Evolutionary conservation across 345 rosid genomes (phyloP), one percentile per base, ranked within the genome.

Genomic region (Excoecaria agallocha): DNA sequence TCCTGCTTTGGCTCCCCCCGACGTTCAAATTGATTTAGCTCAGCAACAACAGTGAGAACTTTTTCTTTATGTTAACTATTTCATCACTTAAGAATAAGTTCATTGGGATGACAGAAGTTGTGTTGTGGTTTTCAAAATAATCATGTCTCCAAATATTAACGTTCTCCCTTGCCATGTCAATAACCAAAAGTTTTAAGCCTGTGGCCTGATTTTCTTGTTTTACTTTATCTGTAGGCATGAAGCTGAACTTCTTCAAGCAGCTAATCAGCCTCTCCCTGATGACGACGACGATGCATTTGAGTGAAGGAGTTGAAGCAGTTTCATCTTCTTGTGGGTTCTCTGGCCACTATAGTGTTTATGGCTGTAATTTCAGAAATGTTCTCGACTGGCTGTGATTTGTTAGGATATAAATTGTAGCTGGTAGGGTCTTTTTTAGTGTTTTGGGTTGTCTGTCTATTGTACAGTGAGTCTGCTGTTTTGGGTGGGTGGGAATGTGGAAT

Each of bases 1-100:
- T 19, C 91, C 91, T 49, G 99, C 98, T 17, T 89, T 93, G 70
- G 91, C 90, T 54, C 98, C 98, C 55, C 98, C 99, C 0, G 99
- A 95, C 76, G 99, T 95, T 7, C 90, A 83, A 13, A 83, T 93
- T 20, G 98, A 95, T 78, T 0, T 90, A 74, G 97, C 79, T 22
- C 88, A 86, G 25, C 99, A 95, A 81, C 93, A 89, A 79, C 96
- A 86, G 99, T 95, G 87, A 77, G 93, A 63, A 6, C 22, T 70
- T n/a, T 43, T 35, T 30, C 10, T 50, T 4, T 56, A 19, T 17
- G 56, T 2, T 64, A 41, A 16, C 57, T 3, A 54, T 17, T 54
- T 16, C 57, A 19, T 54, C 20, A 16, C n/a, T 55, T 19, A n/a
- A 13, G n/a, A 6, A 19, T 55, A 43, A 19, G 5, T 64, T 17